A percentile compares a stretch with the other conserved stretches of the same genome.
phyloP scores from a whole-genome alignment of 352 stramenopile genomes.

The Phytophthora uliginosa region DNA sequence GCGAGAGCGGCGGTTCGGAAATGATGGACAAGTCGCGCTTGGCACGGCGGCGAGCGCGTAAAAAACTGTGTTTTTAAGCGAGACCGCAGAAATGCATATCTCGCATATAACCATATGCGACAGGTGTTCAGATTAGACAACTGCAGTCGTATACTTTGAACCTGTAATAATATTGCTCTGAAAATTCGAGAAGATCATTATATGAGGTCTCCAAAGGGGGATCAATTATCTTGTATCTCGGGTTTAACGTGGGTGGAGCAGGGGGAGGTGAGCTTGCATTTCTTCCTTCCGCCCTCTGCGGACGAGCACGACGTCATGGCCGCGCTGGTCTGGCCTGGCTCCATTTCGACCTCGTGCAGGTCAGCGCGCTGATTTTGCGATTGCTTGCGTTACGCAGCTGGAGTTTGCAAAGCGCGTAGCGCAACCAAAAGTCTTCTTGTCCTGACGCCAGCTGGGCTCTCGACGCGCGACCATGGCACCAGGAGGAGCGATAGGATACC shows the following conservation, averaged over 20 bases:
- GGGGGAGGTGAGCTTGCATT: conserved; percentile 19
- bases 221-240: conserved; percentile 1
- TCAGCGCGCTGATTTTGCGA: conserved; percentile 11
- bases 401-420: conserved; percentile 4
- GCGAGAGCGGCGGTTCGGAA: conserved; percentile 28
- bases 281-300: conserved; percentile 20
- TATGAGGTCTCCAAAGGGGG: background rate
- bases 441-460: conserved; percentile 14
- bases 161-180: too few relatives aligned
- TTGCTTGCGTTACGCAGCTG: conserved; percentile 18
- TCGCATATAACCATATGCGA: background rate
- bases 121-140: background rate
- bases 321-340: conserved; percentile 8
- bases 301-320: conserved; percentile 13
- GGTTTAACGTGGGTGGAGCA: conserved; percentile 26
- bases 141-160: background rate
- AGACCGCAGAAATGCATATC: background rate
- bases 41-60: background rate
- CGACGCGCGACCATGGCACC: conserved; percentile 10
- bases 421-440: conserved; percentile 14
- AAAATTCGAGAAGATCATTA: background rate
- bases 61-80: conserved; percentile 17
- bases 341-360: conserved; percentile 2
- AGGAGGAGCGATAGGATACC: background rate
- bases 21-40: conserved; percentile 34